These are phyloP conservation scores for Colletotrichum chlorophyti DNA, from an alignment of 2,329 filamentous ascomycete genomes.

Conservation along the genomic window DNA sequence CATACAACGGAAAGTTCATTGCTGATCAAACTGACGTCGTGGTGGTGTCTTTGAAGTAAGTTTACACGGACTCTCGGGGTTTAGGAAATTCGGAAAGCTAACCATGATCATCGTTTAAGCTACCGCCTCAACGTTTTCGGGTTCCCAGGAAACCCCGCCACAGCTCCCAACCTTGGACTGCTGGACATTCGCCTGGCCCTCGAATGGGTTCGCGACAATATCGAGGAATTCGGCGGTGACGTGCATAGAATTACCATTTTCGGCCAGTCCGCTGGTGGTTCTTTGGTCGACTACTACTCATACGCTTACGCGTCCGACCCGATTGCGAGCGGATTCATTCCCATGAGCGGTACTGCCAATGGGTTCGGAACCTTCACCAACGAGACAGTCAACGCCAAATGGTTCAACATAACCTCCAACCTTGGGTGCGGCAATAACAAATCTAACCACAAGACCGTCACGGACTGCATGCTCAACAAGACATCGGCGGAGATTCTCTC, in stretches of 20 bases:
- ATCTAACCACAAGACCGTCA: constrained; percentile 29
- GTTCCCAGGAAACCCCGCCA: constrained; percentile 39
- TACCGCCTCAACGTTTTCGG: constrained; percentile 52
- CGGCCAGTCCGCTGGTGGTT: constrained; percentile 36
- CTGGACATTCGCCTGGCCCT: constrained; percentile 32
- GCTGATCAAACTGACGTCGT: constrained; percentile 51
- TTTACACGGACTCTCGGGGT: background rate
- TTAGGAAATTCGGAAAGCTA: background rate
- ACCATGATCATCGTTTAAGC: constrained; percentile 24
- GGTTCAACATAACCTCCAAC: constrained; percentile 30
- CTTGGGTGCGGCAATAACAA: constrained; percentile 37
- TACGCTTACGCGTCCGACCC: constrained; percentile 57
- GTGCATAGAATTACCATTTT: constrained; percentile 35
- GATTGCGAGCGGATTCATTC: constrained; percentile 53
- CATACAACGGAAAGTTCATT: constrained; percentile 46
- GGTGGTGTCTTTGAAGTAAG: constrained; percentile 51
- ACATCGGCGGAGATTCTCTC: constrained; percentile 7
- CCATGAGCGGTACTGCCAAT: constrained; percentile 45
- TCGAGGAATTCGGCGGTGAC: constrained; percentile 31
- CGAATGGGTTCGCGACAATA: constrained; percentile 32
- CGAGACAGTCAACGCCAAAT: constrained; percentile 12
- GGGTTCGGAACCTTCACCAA: constrained; percentile 34
- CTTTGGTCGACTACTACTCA: constrained; percentile 52
- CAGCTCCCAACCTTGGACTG: constrained; percentile 28
- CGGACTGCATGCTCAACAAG: constrained; percentile 29